phyloP scores from a whole-genome alignment of 1,284 basidiomycete genomes.

The Boletus calvinii region DNA sequence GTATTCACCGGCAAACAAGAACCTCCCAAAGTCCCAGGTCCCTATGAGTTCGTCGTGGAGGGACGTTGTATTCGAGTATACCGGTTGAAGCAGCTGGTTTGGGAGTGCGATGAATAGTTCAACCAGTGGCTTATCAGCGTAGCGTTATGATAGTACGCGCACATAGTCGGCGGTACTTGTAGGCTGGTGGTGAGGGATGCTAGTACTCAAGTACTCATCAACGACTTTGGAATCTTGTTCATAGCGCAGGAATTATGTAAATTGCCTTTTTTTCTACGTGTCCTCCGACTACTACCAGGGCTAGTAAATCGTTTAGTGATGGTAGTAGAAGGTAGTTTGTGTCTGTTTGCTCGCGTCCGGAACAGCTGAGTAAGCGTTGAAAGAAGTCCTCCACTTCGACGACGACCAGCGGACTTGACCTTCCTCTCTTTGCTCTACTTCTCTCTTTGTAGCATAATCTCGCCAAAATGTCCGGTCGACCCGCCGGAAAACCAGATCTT shows the following conservation, averaged over 20 bases:
- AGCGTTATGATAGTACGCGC: too few relatives aligned
- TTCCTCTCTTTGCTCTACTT: background rate
- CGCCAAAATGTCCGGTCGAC: conserved; percentile 42
- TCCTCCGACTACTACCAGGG: too few relatives aligned
- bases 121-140: background rate
- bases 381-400: conserved; percentile 10
- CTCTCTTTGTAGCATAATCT: conserved; percentile 9
- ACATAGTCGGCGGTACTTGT: background rate
- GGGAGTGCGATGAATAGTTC: background rate
- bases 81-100: too few relatives aligned
- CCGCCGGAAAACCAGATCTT: conserved; percentile 64
- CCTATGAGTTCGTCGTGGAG: too few relatives aligned
- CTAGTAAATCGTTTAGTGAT: too few relatives aligned
- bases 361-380: conserved; percentile 23
- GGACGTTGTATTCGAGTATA: too few relatives aligned
- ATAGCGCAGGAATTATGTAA: too few relatives aligned
- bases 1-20: background rate
- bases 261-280: too few relatives aligned
- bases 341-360: conserved; percentile 24
- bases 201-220: too few relatives aligned
- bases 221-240: too few relatives aligned
- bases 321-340: background rate
- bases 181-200: too few relatives aligned
- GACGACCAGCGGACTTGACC: conserved; percentile 1
- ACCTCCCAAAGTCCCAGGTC: background rate